Base-by-base conservation (phyloP, 768 basidiomycete genomes). In the Rhodotorula babjevae region DNA sequence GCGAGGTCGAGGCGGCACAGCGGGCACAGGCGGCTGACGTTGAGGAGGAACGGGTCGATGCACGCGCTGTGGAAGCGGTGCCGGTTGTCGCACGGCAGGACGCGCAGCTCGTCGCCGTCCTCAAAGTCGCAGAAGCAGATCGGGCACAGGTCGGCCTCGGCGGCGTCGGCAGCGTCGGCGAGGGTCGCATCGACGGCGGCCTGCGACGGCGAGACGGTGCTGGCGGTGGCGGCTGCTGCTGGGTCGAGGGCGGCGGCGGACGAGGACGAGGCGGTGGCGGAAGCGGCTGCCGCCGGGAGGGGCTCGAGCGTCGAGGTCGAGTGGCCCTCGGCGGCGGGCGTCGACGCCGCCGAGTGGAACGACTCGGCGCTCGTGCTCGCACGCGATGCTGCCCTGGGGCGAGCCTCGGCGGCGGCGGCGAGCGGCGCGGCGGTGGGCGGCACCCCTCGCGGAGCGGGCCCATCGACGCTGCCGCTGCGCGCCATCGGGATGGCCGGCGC, bases 81-180 rank as follows among this genome's bases (percentile, higher is more conserved):
- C 74, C 90, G 88, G 59, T 90, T 90, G 79, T 93, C 91, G 81
- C 94, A 97, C 2, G 93, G 94, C 61, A 97, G 82, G 53, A 95
- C 85, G 33, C 94, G 88, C 23, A 96, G 82, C 80, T 95, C 91
- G 77, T 97, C 94, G 2, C 93, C 94, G 72, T 91, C 89, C 80
- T 93, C 90, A 77, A 97, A 97, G 77, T 95, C 93, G 58, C 91
- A 85, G 70, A 97, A 89, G 80, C 94, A 97, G 72, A 97, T 97
- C 10, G 94, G 93, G 82, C 94, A 97, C 21, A 89, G 64, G 1
- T 62, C 63, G 8, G 60, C 27, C 9, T 61, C 68, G 33, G 60
- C 65, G 2, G 31, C 64, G 5, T 11, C 61, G 8, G 27, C 21
- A 5, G 31, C 55, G 0, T 1, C 9, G 40, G 40, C 42, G 52